Evolutionary conservation across 768 basidiomycete species (phyloP), one percentile per base, ranked within the genome.

Genomic region (Leucogyrophana mollusca): DNA sequence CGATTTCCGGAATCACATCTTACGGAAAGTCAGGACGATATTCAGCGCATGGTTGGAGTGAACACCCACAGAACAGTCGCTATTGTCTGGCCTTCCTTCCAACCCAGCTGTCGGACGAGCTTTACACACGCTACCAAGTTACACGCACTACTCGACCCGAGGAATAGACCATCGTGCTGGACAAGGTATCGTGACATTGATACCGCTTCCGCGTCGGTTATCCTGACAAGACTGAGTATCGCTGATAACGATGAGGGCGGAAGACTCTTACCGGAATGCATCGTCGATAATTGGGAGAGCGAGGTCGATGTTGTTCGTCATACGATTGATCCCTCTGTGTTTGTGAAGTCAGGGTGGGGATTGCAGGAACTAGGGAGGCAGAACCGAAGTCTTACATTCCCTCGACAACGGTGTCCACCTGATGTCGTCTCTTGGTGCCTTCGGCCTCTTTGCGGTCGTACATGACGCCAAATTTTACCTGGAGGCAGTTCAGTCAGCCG

Each of bases 331-430:
- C 13, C 94, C 94, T 36, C 94, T 95, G 46, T 6, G 32, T 9
- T 32, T 13, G 25, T 20, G 18, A 20, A 14, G 14, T 25, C 35
- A 32, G 44, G n/a, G 14, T n/a, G 2, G n/a, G 9, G 6, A 9
- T 18, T 32, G 9, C 14, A n/a, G 32, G 27, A 32, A 13, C 16
- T 10, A 27, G 34, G 46, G 14, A 13, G 25, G 32, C 33, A 32
- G 14, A 13, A 32, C 14, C 64, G 68, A 34, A 55, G 9, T 64
- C 72, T 45, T 18, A 88, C 87, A 93, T 91, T 48, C 90, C 90
- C 68, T 92, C 90, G n/a, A 96, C 92, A 14, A 96, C 83, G 1
- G 94, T 95, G 58, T 98, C 95, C 11, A 97, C 92, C 65, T 95
- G 94, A 61, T 95, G 90, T 47, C 95, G 73, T 56, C 96, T 69